Base-by-base conservation (phyloP, 169 alveolate species). In the Besnoitia besnoiti region DNA sequence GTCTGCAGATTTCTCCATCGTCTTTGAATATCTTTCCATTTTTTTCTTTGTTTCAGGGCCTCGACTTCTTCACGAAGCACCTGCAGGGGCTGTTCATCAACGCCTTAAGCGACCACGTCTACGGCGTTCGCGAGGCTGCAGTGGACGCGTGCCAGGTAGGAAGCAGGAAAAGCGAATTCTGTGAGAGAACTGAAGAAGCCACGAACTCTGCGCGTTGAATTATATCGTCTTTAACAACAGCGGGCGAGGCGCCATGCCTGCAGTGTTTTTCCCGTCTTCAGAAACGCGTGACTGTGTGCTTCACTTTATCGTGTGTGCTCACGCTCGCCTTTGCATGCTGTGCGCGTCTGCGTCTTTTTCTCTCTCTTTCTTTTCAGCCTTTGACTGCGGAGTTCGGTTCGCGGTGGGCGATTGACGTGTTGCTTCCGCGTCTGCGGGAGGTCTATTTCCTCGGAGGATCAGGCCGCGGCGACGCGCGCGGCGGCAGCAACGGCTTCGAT, bases 101-200 rank as follows among this genome's bases (percentile, higher is more conserved):
- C 21, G 87, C 87, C 37, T 77, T 77, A 5, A 42, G 61, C 30
- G 87, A 77, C 59, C 55, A 77, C n/a, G 87, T 77, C 50, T 77
- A 77, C 59, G 87, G 40, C 59, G 87, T 77, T 7, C 87, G 87
- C 49, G 87, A 77, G 30, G 87, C 87, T 40, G 59, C 87, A 2
- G 87, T 77, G 40, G 87, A 77, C 8, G 87, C 55, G 10, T 37
- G 61, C 30, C 49, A 37, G 87, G 87, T 77, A 77, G 40, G 46
- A 49, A 49, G 55, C 5, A 49, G 14, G 24, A 49, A 49, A 49
- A 49, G 24, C 55, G 14, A 49, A n/a, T n/a, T n/a, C n/a, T n/a
- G n/a, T n/a, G n/a, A n/a, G n/a, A n/a, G n/a, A n/a, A 49, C 55
- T 49, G 14, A 49, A 49, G 5, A 16, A 49, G 16, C 16, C 59